These are phyloP conservation scores for Penicillium sp. DNA, from an alignment of 2,329 filamentous ascomycete species.

Conservation along the genomic window DNA sequence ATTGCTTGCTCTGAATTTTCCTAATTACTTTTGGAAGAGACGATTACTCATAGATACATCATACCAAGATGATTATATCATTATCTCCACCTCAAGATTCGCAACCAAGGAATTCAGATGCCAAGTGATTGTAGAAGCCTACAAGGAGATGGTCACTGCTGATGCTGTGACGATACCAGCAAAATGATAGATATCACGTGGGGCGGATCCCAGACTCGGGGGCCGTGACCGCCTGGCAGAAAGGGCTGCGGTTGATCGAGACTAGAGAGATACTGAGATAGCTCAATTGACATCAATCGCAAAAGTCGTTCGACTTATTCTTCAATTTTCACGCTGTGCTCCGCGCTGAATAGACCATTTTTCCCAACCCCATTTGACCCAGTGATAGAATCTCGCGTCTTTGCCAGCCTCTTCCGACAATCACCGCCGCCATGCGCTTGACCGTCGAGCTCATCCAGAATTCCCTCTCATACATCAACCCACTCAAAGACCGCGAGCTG, in stretches of 20 bases:
- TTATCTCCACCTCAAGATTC: too few species aligned
- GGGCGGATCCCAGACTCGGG: too few species aligned
- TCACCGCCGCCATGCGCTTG: slow-evolving; percentile 67
- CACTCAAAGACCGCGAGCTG: slow-evolving; percentile 96
- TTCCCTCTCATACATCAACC: slow-evolving; percentile 97
- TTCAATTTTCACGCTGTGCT: too few species aligned
- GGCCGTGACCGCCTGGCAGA: slow-evolving; percentile 19
- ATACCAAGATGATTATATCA: too few species aligned
- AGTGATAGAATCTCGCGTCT: slow-evolving; percentile 7
- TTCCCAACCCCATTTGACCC: slow-evolving; percentile 10
- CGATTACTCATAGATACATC: too few species aligned
- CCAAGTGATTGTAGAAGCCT: neutral
- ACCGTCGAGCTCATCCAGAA: slow-evolving; percentile 89
- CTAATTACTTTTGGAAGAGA: too few species aligned
- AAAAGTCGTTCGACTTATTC: neutral
- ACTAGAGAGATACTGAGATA: slow-evolving; percentile 19
- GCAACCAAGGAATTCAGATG: too few species aligned
- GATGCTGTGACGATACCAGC: neutral
- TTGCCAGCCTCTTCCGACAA: slow-evolving; percentile 1
- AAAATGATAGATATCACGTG: neutral
- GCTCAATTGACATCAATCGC: slow-evolving; percentile 6
- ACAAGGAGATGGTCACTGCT: neutral
- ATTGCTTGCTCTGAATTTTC: too few species aligned
- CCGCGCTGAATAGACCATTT: too few species aligned
- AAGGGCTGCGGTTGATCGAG: slow-evolving; percentile 16